Percentiles rank a stretch among this genome's conserved stretches.
phyloP scores from a whole-genome alignment of 805 yeast genomes.

The Metschnikowia gruessii region DNA sequence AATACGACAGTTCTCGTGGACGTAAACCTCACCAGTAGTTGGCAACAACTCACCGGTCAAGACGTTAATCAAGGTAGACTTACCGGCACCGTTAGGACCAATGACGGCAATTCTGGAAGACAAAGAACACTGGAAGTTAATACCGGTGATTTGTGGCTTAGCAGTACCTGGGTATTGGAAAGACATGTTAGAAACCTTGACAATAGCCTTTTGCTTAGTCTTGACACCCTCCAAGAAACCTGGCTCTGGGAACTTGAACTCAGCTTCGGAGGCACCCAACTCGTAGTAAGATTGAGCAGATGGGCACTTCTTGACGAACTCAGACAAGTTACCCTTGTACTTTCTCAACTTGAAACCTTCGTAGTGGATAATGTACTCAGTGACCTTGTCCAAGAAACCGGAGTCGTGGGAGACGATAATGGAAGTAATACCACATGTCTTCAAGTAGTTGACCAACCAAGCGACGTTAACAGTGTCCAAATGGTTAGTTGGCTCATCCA shows the following conservation, averaged over 20 bases:
- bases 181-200: constrained; percentile 93
- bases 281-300: constrained; percentile 98
- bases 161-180: constrained; percentile 99
- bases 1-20: constrained; percentile 99
- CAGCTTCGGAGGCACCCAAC: constrained; percentile 96
- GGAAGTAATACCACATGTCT: constrained; percentile 97
- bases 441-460: constrained; percentile 99
- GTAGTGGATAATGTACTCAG: constrained; percentile 98
- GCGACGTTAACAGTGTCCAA: constrained; percentile 99
- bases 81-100: constrained; percentile 99
- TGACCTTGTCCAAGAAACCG: constrained; percentile 97
- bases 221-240: constrained; percentile 99
- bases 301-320: constrained; percentile 98
- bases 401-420: constrained; percentile 99
- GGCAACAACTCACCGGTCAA: constrained; percentile 99
- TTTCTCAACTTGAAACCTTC: constrained; percentile 99
- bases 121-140: constrained; percentile 97
- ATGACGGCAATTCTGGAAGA: constrained; percentile 99
- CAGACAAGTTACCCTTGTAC: constrained; percentile 99
- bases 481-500: constrained; percentile 99
- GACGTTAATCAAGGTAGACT: constrained; percentile 97
- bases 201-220: constrained; percentile 99
- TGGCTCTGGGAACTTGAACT: constrained; percentile 98
- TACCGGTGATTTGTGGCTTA: constrained; percentile 89
- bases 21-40: constrained; percentile 97